phyloP scores from a whole-genome alignment of 495 filamentous ascomycete genomes.

The Penicillium egyptiacum region DNA sequence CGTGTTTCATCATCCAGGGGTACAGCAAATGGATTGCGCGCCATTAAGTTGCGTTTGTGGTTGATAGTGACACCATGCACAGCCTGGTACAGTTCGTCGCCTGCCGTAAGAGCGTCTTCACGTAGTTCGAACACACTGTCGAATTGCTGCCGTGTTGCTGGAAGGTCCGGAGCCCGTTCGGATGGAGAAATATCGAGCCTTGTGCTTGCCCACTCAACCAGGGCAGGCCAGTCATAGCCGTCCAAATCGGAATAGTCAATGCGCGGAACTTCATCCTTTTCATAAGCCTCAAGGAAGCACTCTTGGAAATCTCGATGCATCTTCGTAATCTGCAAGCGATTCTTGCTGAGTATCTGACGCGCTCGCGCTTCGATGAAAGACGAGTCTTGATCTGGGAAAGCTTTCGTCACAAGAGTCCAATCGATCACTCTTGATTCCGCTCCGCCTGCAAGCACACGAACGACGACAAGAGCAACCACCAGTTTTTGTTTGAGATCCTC shows the following conservation, averaged over 20 bases:
- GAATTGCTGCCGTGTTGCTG: conserved; percentile 51
- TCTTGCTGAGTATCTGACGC: conserved; percentile 55
- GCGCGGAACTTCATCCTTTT: conserved; percentile 59
- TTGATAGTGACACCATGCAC: conserved; percentile 32
- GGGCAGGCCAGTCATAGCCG: conserved; percentile 70
- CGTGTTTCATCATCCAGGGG: conserved; percentile 23
- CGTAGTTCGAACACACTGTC: conserved; percentile 50
- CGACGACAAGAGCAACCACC: conserved; percentile 68
- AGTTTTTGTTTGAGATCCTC: conserved; percentile 40
- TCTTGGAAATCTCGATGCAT: conserved; percentile 77
- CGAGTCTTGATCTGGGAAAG: conserved; percentile 62
- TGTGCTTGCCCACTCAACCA: conserved; percentile 71
- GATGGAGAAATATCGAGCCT: conserved; percentile 47
- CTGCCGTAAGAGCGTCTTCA: conserved; percentile 35
- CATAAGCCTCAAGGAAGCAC: conserved; percentile 74
- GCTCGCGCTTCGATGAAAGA: conserved; percentile 61
- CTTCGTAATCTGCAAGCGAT: conserved; percentile 61
- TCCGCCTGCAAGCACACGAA: conserved; percentile 73
- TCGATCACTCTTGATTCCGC: conserved; percentile 62
- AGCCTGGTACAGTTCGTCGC: conserved; percentile 46
- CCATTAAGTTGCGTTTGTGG: conserved; percentile 36
- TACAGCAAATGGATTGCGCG: conserved; percentile 40
- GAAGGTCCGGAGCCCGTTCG: conserved; percentile 48
- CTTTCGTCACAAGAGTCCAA: conserved; percentile 67
- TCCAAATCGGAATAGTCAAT: conserved; percentile 72